Base-by-base conservation (phyloP, 1,139 yeast species). In the Schwanniomyces etchellsii region DNA sequence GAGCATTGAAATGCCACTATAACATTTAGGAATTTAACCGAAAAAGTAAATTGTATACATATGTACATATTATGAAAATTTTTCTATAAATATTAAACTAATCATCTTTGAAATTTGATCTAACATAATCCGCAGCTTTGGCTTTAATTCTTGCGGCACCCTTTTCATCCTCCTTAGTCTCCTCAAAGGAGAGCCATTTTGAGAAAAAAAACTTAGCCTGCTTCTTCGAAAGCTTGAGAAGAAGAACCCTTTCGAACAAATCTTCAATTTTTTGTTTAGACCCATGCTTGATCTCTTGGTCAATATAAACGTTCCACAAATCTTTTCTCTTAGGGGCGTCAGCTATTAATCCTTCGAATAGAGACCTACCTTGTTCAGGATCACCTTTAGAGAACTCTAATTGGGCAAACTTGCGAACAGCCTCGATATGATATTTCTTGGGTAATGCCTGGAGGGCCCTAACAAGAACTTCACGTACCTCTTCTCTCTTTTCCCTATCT, bases 151-250 rank as follows among this genome's bases (percentile, higher is more conserved):
- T 80, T 42, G 85, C 93, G 37, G 77, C 73, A 40, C 81, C 75
- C 60, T 78, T 81, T 34, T 68, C 74, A 50, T 85, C 93, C 13
- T 75, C 78, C 38, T 65, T 54, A 36, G 70, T 71, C 50, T 82
- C 89, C 59, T 88, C 96, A 49, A 65, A 83, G 14, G 71, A 64
- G 39, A 86, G 72, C 97, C 97, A 89, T 52, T 91, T 91, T 48
- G 80, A 84, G 64, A 88, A 89, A 72, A 91, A 85, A 64, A 85
- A 86, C 60, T 85, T 88, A 45, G 96, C 96, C 60, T 88, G 96
- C 55, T 89, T 91, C 57, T 81, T 75, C n/a, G 83, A 70, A 36
- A 89, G 58, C 57, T 83, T 85, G 56, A 73, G 77, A 16, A 64
- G 47, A 34, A 75, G 54, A 5, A 82, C 86, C 52, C 97, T 76